Base-by-base conservation (phyloP, 441 rosid species). In the Adansonia rubrostipa region DNA sequence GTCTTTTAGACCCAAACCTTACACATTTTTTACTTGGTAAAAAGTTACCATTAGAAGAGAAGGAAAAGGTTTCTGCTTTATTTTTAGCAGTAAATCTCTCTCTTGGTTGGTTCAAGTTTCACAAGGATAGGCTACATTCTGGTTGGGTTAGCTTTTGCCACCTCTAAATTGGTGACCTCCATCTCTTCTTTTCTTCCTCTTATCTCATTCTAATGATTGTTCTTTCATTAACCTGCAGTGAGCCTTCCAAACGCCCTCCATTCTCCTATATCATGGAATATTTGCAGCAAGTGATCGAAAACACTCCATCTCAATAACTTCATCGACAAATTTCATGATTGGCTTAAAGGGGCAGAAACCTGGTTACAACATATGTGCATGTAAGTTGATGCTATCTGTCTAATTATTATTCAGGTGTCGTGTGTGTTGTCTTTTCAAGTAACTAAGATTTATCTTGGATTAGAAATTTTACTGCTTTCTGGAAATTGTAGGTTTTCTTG, bases 181-280 rank as follows among this genome's bases (percentile, higher is more conserved):
- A 1, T 3, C 56, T 71, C 48, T 17, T 54, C 15, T 40, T 57
- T 40, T 56, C 19, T 36, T 6, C 44, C 17, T 45, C 56, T 5
- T 33, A 36, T 62, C 22, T 22, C 50, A 0, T 19, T 60, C 44
- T 45, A 6, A 74, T 15, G 45, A 61, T 47, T 22, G 67, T 3
- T 19, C 33, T 50, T 50, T 62, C 15, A 1, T 40, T 56, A 42
- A 58, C 24, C 67, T 58, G 62, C 78, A 75, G 78, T 19, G 78
- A 75, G 28, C 62, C 78, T 66, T 64, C 78, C 0, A n/a, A 53
- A 63, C 78, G 78, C 36, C 78, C 78, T 50, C 42, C 78, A 10
- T 75, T 75, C 58, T 63, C 50, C 51, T 51, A 63, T 6, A 5
- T 64, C 45, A 28, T 75, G 47, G 71, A 75, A 64, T 50, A 4